Evolutionary conservation across 805 yeast species (phyloP).

Genomic region (Metschnikowia bowlesiae): DNA sequence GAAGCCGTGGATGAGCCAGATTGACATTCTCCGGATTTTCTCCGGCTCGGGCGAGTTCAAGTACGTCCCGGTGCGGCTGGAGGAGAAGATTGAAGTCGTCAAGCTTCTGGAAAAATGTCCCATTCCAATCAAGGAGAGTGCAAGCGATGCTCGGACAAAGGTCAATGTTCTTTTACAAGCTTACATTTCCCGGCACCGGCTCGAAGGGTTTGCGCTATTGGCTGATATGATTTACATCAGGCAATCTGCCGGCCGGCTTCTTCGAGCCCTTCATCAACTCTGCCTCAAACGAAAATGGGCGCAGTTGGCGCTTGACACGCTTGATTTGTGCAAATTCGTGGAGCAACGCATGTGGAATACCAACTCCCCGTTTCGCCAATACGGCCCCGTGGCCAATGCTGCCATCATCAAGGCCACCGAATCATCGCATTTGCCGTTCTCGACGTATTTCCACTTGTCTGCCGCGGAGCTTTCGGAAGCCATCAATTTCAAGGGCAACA

Average conservation of each 20-base stretch:
- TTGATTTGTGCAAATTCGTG: conserved; percentile 73
- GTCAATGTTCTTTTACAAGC: conserved; percentile 78
- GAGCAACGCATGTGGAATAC: conserved; percentile 81
- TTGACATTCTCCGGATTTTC: conserved; percentile 75
- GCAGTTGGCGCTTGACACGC: conserved; percentile 47
- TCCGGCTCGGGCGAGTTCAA: conserved; percentile 82
- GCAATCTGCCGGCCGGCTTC: conserved; percentile 86
- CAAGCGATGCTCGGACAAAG: conserved; percentile 71
- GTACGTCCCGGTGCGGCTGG: conserved; percentile 78
- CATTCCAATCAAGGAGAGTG: conserved; percentile 72
- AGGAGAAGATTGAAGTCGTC: conserved; percentile 71
- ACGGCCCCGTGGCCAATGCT: conserved; percentile 56
- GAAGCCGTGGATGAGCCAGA: conserved; percentile 59
- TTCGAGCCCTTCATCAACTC: conserved; percentile 82
- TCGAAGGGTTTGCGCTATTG: conserved; percentile 87
- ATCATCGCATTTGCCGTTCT: conserved; percentile 78
- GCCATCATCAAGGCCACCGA: conserved; percentile 75
- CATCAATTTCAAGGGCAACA: conserved; percentile 64
- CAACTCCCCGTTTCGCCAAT: conserved; percentile 83
- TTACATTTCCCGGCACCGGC: conserved; percentile 67
- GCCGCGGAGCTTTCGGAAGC: conserved; percentile 82
- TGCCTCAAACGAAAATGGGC: conserved; percentile 72
- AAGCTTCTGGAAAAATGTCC: conserved; percentile 74
- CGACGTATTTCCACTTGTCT: conserved; percentile 63
- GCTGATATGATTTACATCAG: conserved; percentile 91